Conservation (phyloP, 441 rosid species). For the Mallotus japonicus region DNA sequence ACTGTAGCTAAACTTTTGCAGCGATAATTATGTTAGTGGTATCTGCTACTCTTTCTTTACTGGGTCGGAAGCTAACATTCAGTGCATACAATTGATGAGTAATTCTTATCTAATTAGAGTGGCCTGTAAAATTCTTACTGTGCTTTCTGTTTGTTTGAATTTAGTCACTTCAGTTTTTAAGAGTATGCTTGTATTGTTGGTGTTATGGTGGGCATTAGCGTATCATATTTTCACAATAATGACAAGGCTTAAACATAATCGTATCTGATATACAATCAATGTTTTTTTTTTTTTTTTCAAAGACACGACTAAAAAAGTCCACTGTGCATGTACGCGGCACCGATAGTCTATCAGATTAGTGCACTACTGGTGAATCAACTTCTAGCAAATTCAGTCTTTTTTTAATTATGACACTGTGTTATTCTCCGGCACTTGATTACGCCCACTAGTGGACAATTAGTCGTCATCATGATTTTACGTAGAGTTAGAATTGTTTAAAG, state of each 20-base stretch:
- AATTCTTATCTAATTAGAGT: too few relatives aligned
- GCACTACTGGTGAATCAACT: too few relatives aligned
- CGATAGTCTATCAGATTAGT: not conserved
- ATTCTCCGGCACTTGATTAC: not conserved
- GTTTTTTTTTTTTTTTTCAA: too few relatives aligned
- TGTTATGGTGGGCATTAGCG: not conserved
- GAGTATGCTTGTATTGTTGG: not conserved
- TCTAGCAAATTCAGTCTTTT: not conserved
- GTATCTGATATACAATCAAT: constrained; percentile 1
- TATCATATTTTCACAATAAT: not conserved
- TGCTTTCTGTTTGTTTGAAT: too few relatives aligned
- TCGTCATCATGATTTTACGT: not conserved
- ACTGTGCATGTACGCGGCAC: not conserved
- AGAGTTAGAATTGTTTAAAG: too few relatives aligned
- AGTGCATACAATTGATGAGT: not conserved
- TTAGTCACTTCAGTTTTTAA: too few relatives aligned
- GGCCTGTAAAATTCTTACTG: too few relatives aligned
- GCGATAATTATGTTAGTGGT: not conserved
- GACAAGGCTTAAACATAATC: not conserved
- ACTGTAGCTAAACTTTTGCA: not conserved
- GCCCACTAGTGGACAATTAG: not conserved
- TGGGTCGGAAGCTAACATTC: not conserved
- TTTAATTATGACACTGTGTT: too few relatives aligned
- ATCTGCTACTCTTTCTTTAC: not conserved
- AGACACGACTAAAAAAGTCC: not conserved